Conservation (phyloP, 352 stramenopile species). For the Pythium folliculosum region DNA sequence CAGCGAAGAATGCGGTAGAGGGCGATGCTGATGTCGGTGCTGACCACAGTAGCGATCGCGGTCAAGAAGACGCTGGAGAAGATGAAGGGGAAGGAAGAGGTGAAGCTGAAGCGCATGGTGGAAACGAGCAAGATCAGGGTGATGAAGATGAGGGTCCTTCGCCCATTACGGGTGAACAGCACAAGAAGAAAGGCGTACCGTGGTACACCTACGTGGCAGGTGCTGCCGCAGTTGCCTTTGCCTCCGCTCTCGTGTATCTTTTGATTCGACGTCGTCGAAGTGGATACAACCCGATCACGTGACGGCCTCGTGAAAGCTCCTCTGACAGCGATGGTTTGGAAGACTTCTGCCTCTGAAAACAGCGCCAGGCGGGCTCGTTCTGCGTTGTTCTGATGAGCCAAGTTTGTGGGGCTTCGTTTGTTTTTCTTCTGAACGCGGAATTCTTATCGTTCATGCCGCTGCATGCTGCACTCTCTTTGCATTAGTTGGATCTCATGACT, state of each 20-base stretch:
- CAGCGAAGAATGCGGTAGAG: constrained; percentile 12
- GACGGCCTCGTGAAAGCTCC: constrained; percentile 9
- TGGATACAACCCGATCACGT: constrained; percentile 56
- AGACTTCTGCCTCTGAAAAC: constrained; percentile 20
- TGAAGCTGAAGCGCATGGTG: constrained; percentile 6
- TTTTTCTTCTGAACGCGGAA: neutral
- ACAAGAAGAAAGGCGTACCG: constrained; percentile 24
- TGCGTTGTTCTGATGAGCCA: neutral
- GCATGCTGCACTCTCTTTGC: no score
- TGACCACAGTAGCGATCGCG: neutral
- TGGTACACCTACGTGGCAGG: constrained; percentile 44
- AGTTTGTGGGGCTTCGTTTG: neutral
- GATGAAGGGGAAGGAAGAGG: constrained; percentile 3
- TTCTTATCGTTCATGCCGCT: no score
- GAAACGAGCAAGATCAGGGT: constrained; percentile 25
- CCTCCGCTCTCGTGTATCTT: constrained; percentile 41
- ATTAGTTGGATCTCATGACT: no score
- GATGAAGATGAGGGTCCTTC: constrained; percentile 30
- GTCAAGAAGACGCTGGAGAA: neutral
- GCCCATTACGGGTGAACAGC: constrained; percentile 16
- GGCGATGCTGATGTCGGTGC: constrained; percentile 1
- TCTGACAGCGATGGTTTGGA: constrained; percentile 3
- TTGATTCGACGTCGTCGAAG: constrained; percentile 42
- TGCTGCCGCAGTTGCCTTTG: constrained; percentile 44
- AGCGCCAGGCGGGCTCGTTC: neutral